Evolutionary conservation across 805 yeast species (phyloP), one percentile per base, ranked within the genome.

Genomic region (Sugiyamaella smithiae): DNA sequence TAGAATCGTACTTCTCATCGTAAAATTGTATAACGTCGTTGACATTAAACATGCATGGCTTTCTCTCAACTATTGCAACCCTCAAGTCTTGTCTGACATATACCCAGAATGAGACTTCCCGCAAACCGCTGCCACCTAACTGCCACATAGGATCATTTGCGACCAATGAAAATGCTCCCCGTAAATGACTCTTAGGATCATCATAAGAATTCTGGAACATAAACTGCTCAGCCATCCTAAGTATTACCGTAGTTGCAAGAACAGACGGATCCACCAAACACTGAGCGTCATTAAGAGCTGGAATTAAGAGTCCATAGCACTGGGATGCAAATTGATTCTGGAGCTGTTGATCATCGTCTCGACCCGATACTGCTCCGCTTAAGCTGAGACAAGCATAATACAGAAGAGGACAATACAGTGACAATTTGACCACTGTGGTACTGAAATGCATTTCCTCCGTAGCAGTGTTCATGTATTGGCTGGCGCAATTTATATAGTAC

Each of bases 71-170:
- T 17, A 48, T 26, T 5, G 48, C 47, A 5, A 40, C 32, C 5
- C 45, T 40, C n/a, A 48, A 24, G 22, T 48, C 51, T 25, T 48
- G 51, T 12, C 51, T 25, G 20, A 44, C 48, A 28, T 48, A 48
- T n/a, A 46, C 36, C 51, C 51, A 48, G 31, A 48, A 48, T 16
- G 38, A 22, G 24, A 29, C 44, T 19, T 48, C 48, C 16, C 51
- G 48, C 5, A 48, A 40, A 26, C 51, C 51, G 17, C 31, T 20
- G 31, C 51, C 51, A 7, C 48, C 43, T 14, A 48, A 20, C 25
- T 43, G 48, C 48, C 48, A 43, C 37, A 43, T 44, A 4, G 51
- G 51, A 24, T 48, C 51, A 5, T 48, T 41, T 8, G 47, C 51
- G 9, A 48, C 38, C n/a, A 48, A 20, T 12, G 51, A 48, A 28